phyloP scores from a whole-genome alignment of 2,329 filamentous ascomycete species.

The Claviceps pazoutovae region DNA sequence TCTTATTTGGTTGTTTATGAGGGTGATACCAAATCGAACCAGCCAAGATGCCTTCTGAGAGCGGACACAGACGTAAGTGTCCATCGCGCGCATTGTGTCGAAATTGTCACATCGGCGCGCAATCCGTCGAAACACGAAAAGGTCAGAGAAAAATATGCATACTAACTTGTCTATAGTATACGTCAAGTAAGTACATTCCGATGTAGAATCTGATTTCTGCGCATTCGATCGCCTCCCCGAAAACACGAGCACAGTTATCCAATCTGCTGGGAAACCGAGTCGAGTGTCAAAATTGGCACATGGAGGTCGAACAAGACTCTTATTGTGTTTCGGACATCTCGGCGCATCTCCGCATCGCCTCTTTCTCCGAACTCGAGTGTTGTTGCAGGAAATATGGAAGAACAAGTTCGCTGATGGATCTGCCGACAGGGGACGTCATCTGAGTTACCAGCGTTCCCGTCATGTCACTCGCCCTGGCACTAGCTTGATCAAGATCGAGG shows the following conservation, averaged over 20 bases:
- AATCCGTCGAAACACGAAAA: constrained; percentile 20
- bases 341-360: no score
- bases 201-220: not conserved
- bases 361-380: not conserved
- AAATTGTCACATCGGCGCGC: not conserved
- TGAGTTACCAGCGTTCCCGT: constrained; percentile 95
- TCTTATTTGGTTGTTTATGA: constrained; percentile 32
- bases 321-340: not conserved
- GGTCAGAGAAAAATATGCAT: not conserved
- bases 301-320: not conserved
- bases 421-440: constrained; percentile 71
- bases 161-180: constrained; percentile 46
- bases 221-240: not conserved
- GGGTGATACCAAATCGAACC: constrained; percentile 28
- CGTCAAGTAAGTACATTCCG: constrained; percentile 59
- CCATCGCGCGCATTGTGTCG: not conserved
- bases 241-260: not conserved
- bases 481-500: constrained; percentile 96
- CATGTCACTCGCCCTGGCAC: constrained; percentile 81
- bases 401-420: constrained; percentile 1
- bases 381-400: not conserved
- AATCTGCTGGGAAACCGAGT: not conserved
- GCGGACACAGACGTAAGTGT: constrained; percentile 76
- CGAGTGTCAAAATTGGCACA: not conserved
- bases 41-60: constrained; percentile 77